Conservation (phyloP, 352 stramenopile species). For the Pelagophyceae sp. region DNA sequence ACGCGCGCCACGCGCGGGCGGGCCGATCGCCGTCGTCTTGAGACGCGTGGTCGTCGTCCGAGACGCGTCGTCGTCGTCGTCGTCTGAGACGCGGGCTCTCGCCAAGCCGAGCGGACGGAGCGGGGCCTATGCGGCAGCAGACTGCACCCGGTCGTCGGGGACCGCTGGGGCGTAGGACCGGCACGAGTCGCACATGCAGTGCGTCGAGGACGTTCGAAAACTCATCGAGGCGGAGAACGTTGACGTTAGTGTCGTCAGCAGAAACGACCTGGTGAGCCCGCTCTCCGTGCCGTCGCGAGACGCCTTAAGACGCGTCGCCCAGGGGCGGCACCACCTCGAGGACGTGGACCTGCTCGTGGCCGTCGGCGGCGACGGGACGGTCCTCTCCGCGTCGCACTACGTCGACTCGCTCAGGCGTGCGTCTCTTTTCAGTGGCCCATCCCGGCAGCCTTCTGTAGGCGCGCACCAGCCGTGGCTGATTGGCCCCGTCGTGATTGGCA, state of each 20-base stretch:
- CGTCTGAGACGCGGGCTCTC: too few relatives aligned
- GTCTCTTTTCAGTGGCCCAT: too few relatives aligned
- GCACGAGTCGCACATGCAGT: slow-evolving; percentile 62
- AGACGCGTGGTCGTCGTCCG: background rate
- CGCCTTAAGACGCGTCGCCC: slow-evolving; percentile 65
- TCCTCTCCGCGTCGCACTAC: slow-evolving; percentile 52
- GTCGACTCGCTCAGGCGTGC: slow-evolving; percentile 31
- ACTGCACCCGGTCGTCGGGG: too few relatives aligned
- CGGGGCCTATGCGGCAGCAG: too few relatives aligned
- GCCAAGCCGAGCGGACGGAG: too few relatives aligned
- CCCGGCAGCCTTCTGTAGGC: too few relatives aligned
- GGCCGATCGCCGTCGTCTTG: background rate
- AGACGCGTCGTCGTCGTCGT: background rate
- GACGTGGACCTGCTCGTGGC: slow-evolving; percentile 63
- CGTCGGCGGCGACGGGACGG: slow-evolving; percentile 67
- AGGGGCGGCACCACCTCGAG: slow-evolving; percentile 63
- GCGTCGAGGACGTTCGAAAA: slow-evolving; percentile 54
- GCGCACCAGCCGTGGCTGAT: background rate
- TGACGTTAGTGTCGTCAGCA: slow-evolving; percentile 50
- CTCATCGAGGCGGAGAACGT: slow-evolving; percentile 54
- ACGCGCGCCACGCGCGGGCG: background rate
- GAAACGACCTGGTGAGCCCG: background rate
- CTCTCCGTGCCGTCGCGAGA: too few relatives aligned
- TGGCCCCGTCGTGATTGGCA: slow-evolving; percentile 45
- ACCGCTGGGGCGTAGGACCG: too few relatives aligned